Evolutionary conservation across 176 grass and related monocot species (phyloP).

Genomic region (Rhynchospora pubera): DNA sequence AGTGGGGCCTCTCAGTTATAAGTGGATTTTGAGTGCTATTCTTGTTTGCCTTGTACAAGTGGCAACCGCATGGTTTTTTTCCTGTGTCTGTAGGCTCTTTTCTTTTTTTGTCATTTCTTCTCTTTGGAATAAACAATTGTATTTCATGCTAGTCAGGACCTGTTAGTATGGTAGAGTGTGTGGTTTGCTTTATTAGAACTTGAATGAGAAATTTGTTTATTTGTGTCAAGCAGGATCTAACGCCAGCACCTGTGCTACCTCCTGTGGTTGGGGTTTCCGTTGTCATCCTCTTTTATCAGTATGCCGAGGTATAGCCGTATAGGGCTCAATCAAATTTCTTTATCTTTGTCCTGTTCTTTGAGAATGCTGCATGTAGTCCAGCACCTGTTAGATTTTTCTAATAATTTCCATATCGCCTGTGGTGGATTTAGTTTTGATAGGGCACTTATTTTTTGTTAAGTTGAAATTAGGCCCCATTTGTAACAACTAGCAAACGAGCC

Average conservation of each 20-base stretch:
- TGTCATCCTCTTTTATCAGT: constrained; percentile 64
- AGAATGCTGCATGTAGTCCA: not conserved
- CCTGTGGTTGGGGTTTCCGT: constrained; percentile 67
- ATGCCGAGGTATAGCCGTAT: constrained; percentile 98
- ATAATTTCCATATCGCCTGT: not conserved
- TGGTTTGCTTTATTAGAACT: not conserved
- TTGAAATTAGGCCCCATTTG: not conserved
- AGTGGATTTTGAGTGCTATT: not conserved
- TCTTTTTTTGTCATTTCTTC: not conserved
- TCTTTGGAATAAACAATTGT: not conserved
- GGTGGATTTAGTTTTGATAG: not conserved
- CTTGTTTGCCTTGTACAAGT: not conserved
- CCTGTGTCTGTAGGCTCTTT: not conserved
- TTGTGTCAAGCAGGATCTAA: constrained; percentile 56
- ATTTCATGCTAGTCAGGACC: not conserved
- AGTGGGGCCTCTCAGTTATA: too few species aligned
- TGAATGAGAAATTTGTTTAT: constrained; percentile 15
- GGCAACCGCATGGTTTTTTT: not conserved
- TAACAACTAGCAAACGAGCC: too few species aligned
- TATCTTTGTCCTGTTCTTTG: constrained; percentile 1
- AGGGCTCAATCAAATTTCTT: constrained; percentile 18
- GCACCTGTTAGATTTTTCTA: not conserved
- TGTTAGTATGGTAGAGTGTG: not conserved
- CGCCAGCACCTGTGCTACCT: constrained; percentile 59
- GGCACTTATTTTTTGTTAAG: not conserved